Evolutionary conservation across 1,284 basidiomycete species (phyloP).

Genomic region (Ganoderma lucidum): DNA sequence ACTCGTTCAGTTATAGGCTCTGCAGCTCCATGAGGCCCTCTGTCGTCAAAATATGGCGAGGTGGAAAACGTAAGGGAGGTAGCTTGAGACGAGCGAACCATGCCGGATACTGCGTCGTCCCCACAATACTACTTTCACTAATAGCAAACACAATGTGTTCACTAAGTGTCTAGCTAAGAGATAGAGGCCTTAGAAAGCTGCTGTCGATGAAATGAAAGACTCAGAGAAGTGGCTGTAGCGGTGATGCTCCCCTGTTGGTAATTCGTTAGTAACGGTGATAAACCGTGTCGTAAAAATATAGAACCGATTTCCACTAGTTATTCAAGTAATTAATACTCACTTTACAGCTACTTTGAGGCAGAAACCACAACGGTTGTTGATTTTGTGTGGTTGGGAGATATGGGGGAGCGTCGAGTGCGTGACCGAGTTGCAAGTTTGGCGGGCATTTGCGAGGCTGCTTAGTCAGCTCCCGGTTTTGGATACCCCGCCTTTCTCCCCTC

Average conservation of each 20-base stretch:
- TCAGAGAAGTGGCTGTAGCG: background rate
- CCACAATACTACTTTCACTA: background rate
- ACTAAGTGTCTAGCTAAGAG: no score
- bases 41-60: slow-evolving; percentile 75
- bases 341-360: background rate
- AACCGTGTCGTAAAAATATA: slow-evolving; percentile 12
- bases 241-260: background rate
- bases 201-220: background rate
- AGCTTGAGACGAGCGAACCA: slow-evolving; percentile 56
- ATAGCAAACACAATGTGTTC: background rate
- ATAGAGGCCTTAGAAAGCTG: background rate
- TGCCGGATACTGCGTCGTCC: slow-evolving; percentile 26
- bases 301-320: background rate
- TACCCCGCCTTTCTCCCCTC: background rate
- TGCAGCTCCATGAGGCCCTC: slow-evolving; percentile 70
- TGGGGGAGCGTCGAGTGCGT: slow-evolving; percentile 6
- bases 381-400: background rate
- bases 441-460: slow-evolving; percentile 34
- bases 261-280: slow-evolving; percentile 3
- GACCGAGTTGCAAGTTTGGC: slow-evolving; percentile 13
- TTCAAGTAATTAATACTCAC: background rate
- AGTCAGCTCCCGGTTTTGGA: slow-evolving; percentile 26
- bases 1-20: slow-evolving; percentile 79
- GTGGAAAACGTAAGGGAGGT: slow-evolving; percentile 78
- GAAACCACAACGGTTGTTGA: background rate